Evolutionary conservation across 192 early-diverging fungal genomes (phyloP).

Genomic region (Podila verticillata): DNA sequence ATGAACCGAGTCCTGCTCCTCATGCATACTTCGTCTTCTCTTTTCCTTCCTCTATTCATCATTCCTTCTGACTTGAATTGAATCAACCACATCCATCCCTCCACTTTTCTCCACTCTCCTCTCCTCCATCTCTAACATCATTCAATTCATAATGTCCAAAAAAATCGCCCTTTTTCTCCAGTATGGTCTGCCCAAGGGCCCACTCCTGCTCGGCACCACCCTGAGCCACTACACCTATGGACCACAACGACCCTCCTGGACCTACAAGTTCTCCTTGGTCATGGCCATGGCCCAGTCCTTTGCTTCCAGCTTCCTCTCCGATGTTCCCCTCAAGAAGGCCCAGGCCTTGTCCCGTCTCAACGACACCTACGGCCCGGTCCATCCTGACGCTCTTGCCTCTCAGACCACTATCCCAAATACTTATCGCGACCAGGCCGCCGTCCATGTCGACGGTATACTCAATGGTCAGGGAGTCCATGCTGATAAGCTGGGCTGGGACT

Average conservation of each 20-base stretch:
- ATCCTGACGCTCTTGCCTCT: slow-evolving; percentile 32
- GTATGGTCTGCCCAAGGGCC: slow-evolving; percentile 24
- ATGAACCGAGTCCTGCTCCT: background rate
- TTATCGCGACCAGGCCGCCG: slow-evolving; percentile 47
- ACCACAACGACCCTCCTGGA: slow-evolving; percentile 58
- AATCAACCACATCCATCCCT: too few relatives aligned
- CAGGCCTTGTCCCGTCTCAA: slow-evolving; percentile 35
- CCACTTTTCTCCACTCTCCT: background rate
- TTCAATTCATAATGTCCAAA: slow-evolving; percentile 11
- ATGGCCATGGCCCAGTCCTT: slow-evolving; percentile 46
- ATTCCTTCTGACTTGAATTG: too few relatives aligned
- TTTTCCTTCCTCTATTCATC: background rate
- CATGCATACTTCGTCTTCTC: background rate
- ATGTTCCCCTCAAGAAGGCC: slow-evolving; percentile 46
- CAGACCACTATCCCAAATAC: slow-evolving; percentile 22
- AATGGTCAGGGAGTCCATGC: slow-evolving; percentile 37
- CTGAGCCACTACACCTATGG: slow-evolving; percentile 47
- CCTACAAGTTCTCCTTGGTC: slow-evolving; percentile 37
- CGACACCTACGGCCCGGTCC: slow-evolving; percentile 24
- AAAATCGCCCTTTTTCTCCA: background rate
- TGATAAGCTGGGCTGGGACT: slow-evolving; percentile 54
- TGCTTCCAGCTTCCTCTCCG: slow-evolving; percentile 11
- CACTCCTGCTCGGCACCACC: slow-evolving; percentile 39
- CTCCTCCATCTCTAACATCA: too few relatives aligned
- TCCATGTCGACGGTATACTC: slow-evolving; percentile 40